phyloP scores from a whole-genome alignment of 1,284 basidiomycete genomes.

The Malassezia japonica region DNA sequence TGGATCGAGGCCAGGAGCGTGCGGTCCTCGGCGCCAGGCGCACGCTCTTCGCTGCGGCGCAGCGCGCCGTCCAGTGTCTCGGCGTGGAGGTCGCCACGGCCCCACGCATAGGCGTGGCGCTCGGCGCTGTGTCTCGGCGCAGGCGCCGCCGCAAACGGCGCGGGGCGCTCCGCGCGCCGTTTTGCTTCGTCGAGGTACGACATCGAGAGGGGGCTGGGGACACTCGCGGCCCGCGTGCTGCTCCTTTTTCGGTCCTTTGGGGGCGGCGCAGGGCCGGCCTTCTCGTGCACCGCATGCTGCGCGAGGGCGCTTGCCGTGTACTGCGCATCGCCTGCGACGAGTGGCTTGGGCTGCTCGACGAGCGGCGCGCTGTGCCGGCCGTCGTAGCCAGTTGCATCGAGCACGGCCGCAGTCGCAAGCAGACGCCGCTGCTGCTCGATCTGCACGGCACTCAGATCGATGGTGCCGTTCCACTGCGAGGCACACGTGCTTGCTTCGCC shows the following conservation, averaged over 20 bases:
- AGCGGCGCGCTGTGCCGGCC: not conserved
- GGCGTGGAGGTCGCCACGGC: no score
- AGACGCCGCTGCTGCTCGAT: constrained; percentile 1
- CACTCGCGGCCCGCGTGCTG: no score
- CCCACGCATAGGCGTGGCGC: not conserved
- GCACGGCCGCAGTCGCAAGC: not conserved
- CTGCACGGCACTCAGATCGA: not conserved
- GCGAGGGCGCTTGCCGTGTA: not conserved
- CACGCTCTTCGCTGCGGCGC: not conserved
- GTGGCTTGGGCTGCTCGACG: not conserved
- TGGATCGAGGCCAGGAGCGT: not conserved
- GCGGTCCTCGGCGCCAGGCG: not conserved
- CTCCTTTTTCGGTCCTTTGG: no score
- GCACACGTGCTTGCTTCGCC: not conserved
- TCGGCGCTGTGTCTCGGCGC: not conserved
- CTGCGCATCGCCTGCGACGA: not conserved
- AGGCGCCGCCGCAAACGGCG: not conserved
- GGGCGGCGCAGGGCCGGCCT: not conserved
- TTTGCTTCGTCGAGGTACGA: not conserved
- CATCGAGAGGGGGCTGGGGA: no score
- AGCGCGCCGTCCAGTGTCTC: not conserved
- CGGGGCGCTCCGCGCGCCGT: not conserved
- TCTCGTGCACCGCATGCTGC: not conserved
- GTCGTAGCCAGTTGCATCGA: not conserved
- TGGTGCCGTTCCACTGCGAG: constrained; percentile 5